Base-by-base conservation (phyloP, 228 moss, liverwort and hornwort genomes). In the Sphagnum magellanicum region DNA sequence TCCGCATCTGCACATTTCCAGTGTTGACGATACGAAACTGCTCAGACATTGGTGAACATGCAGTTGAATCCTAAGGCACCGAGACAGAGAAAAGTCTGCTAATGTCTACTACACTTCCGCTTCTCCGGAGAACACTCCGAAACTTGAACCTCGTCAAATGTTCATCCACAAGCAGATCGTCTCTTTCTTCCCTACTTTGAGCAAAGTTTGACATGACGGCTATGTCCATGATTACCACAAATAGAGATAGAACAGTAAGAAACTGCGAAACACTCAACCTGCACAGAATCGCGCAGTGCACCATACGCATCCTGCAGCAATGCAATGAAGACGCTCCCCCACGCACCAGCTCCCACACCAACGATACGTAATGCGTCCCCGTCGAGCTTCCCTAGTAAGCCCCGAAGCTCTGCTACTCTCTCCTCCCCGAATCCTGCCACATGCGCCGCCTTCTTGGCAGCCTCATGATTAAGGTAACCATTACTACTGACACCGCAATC, bases 271-370 rank as follows among this genome's bases (percentile, higher is more conserved):
- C 0, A 16, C 6, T 16, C 59, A 60, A 93, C 93, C 89, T 95
- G 94, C 8, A 91, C 87, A 48, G 81, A 82, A 73, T 95, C 90
- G 13, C 94, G 91, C 65, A 95, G 78, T 16, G 74, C 64, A 11
- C 97, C 97, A 8, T 91, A 98, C 6, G 88, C 85, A 65, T 98
- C 79, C 70, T 98, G 97, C 66, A 98, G 73, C 93, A 93, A 91
- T 53, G 97, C 97, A 47, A 98, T 74, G 72, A 98, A 98, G 53
- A 98, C 97, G 65, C 97, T 98, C 6, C 97, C 93, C 97, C 93
- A 98, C 14, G 97, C 97, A 10, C 97, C 93, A 0, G 97, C 97
- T n/a, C 93, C 97, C 4, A 98, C 90, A 5, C 97, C 97, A 50
- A 88, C 90, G 63, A 98, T 83, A 67, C 91, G 83, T 75, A 98